A percentile compares a stretch with the other conserved stretches of the same genome.
Evolutionary conservation across 768 basidiomycete species (phyloP).

Genomic region (Tricholoma bakamatsutake): DNA sequence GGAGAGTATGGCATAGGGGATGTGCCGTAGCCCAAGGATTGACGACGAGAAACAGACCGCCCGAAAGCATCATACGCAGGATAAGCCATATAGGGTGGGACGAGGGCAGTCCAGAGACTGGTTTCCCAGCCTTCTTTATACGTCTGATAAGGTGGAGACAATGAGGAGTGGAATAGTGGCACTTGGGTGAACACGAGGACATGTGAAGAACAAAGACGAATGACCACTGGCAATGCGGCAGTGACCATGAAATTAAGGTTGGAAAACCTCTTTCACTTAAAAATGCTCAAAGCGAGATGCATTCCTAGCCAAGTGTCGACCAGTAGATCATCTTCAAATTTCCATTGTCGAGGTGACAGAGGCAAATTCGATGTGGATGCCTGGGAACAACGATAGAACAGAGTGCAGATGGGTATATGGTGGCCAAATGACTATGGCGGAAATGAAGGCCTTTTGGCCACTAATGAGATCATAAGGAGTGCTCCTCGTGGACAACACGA

Average conservation of each 20-base stretch:
- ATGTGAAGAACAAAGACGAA: conserved; percentile 1
- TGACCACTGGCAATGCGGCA: conserved; percentile 6
- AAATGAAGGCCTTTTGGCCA: conserved; percentile 12
- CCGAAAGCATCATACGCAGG: conserved; percentile 21
- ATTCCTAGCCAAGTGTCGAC: neutral
- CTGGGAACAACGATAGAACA: neutral
- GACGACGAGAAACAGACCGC: conserved; percentile 32
- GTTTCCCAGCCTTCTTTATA: conserved; percentile 12
- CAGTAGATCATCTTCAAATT: neutral
- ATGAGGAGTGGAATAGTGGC: conserved; percentile 9
- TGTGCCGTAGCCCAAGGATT: conserved; percentile 32
- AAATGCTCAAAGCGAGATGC: neutral
- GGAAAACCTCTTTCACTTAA: neutral
- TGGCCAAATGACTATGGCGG: conserved; percentile 1
- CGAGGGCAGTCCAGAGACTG: conserved; percentile 1
- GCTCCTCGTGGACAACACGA: conserved; percentile 15
- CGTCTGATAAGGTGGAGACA: conserved; percentile 6
- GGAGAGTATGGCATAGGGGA: conserved; percentile 26
- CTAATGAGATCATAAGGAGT: conserved; percentile 3
- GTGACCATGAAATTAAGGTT: conserved; percentile 6
- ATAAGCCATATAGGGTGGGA: conserved; percentile 14
- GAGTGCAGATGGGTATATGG: neutral
- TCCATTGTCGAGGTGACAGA: neutral
- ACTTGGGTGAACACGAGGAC: conserved; percentile 15
- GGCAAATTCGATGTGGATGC: neutral